These are phyloP conservation scores for Plasmodium sp. DNA, from an alignment of 169 alveolate genomes.

Conservation along the genomic window DNA sequence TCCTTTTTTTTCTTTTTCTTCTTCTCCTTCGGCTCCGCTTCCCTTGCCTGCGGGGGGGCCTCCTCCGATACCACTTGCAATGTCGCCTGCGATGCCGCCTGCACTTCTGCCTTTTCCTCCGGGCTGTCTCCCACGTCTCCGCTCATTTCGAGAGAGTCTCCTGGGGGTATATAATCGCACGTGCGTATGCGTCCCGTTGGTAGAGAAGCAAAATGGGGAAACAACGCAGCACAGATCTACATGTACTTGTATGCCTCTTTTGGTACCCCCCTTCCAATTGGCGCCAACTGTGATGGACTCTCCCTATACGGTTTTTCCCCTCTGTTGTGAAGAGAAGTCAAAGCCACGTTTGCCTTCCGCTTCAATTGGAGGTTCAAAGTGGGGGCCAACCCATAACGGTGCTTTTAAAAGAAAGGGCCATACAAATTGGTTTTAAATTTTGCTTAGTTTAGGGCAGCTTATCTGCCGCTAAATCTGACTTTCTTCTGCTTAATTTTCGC, in stretches of 20 bases:
- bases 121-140: background rate
- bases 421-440: background rate
- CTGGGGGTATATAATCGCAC: background rate
- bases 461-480: background rate
- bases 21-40: background rate
- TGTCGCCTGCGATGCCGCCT: background rate
- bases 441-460: background rate
- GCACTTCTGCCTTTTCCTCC: background rate
- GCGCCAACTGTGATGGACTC: background rate
- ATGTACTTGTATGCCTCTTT: background rate
- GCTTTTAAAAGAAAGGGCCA: background rate
- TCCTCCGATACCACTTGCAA: background rate
- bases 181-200: background rate
- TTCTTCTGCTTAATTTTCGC: background rate
- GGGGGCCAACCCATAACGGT: background rate
- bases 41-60: background rate
- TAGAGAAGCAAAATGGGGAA: background rate
- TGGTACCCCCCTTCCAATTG: background rate
- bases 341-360: background rate
- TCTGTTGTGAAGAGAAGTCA: background rate
- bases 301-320: background rate
- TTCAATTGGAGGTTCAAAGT: background rate
- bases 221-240: background rate
- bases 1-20: slow-evolving; percentile 5
- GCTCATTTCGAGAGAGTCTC: background rate